Base-by-base conservation (phyloP, 306 rosid genomes). In the Oemleria cerasiformis region DNA sequence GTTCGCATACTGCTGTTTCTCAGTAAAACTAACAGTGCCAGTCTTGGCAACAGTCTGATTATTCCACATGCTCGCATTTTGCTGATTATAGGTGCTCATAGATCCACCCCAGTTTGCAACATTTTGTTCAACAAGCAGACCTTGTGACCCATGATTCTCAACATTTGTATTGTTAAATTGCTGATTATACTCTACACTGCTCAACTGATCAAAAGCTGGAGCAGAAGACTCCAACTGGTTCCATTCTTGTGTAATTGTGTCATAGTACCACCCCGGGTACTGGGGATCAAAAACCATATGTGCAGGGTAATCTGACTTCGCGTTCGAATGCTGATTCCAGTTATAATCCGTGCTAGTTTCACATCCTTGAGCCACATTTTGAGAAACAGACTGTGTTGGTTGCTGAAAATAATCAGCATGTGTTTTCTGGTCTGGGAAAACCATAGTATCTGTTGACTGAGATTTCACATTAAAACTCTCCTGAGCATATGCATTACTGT, bases 181-280 rank as follows among this genome's bases (percentile, higher is more conserved):
- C 42, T 43, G 78, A 72, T 81, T 81, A 65, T 59, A 75, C 38
- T 78, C 82, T 57, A 77, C 82, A 68, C 55, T 77, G 19, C 74
- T 59, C 40, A 82, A 61, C 30, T 83, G 88, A 69, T 59, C 57
- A 65, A 69, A 40, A 12, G 84, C 72, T 20, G 81, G 61, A 77
- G 44, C 65, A 45, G 83, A 84, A 38, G 88, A 71, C 23, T 84
- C 96, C 80, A 90, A 79, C n/a, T 72, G 50, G 25, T 77, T 79
- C 96, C 96, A 90, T 76, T 86, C 87, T 75, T 79, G 88, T 74
- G 75, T 74, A 68, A 73, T 77, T 12, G 86, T 90, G 70, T 87
- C 93, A 70, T 78, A 90, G 71, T 90, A 90, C 91, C 91, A 90
- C 48, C 85, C 96, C 3, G 88, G 89, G 75, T 79, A 87, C 68